A percentile compares a stretch with the other conserved stretches of the same genome.
Conservation (phyloP, 306 rosid species). For the Sesbania bispinosa region DNA sequence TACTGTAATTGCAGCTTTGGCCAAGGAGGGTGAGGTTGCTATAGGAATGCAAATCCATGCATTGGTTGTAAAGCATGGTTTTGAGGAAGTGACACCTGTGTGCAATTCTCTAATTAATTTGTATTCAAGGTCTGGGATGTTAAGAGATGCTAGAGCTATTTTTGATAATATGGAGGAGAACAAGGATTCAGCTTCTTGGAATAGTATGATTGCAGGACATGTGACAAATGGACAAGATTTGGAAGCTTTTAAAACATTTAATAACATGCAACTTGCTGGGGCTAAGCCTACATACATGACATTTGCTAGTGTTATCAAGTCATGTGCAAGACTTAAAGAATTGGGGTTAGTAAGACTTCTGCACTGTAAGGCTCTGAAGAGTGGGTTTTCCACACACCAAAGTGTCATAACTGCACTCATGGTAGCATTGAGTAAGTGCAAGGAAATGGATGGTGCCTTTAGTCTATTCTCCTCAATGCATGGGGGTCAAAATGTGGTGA, state of each 20-base stretch:
- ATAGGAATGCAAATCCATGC: slow-evolving; percentile 60
- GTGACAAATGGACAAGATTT: slow-evolving; percentile 46
- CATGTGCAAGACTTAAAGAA: slow-evolving; percentile 49
- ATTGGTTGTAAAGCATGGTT: slow-evolving; percentile 56
- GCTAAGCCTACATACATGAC: slow-evolving; percentile 44
- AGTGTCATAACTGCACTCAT: slow-evolving; percentile 55
- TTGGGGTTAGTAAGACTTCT: slow-evolving; percentile 48
- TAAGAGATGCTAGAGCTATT: slow-evolving; percentile 49
- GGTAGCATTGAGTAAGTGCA: slow-evolving; percentile 64
- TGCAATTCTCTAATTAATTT: slow-evolving; percentile 59
- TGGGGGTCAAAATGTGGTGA: no score
- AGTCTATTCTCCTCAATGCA: slow-evolving; percentile 44
- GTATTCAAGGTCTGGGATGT: slow-evolving; percentile 61
- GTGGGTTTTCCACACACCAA: slow-evolving; percentile 42
- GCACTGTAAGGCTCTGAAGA: slow-evolving; percentile 55
- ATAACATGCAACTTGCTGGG: slow-evolving; percentile 50
- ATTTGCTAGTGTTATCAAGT: slow-evolving; percentile 53
- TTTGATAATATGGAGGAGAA: slow-evolving; percentile 48
- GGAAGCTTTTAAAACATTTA: slow-evolving; percentile 55
- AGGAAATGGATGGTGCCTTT: slow-evolving; percentile 52
- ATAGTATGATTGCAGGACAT: slow-evolving; percentile 61
- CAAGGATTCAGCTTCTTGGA: slow-evolving; percentile 67
- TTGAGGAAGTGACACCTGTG: slow-evolving; percentile 37
- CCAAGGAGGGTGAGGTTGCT: slow-evolving; percentile 38
- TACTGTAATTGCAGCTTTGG: slow-evolving; percentile 55